Evolutionary conservation across 2,329 filamentous ascomycete genomes (phyloP).

Genomic region (Microdochium paspali): DNA sequence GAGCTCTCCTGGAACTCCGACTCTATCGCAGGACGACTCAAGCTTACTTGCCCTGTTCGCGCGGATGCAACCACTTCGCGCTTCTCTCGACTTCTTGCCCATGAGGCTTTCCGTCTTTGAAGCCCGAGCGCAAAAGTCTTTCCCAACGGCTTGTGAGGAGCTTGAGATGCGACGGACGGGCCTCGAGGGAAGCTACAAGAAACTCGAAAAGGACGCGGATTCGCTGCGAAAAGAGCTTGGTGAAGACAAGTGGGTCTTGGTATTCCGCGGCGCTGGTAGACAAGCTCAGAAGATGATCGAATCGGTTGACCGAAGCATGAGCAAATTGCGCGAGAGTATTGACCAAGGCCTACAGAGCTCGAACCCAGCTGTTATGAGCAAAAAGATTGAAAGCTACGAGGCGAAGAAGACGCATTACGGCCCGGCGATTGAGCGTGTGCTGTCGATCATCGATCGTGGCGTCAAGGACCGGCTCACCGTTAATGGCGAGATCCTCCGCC

Average conservation of each 20-base stretch:
- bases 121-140: constrained; percentile 63
- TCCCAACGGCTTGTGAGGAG: constrained; percentile 87
- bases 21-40: constrained; percentile 68
- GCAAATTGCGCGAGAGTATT: constrained; percentile 71
- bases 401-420: constrained; percentile 92
- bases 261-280: constrained; percentile 85
- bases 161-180: constrained; percentile 64
- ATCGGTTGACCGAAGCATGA: constrained; percentile 79
- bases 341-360: constrained; percentile 66
- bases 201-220: constrained; percentile 83
- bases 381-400: constrained; percentile 88
- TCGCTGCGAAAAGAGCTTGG: constrained; percentile 81
- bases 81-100: constrained; percentile 88
- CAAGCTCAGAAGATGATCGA: constrained; percentile 97
- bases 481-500: constrained; percentile 84
- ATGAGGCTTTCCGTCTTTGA: constrained; percentile 90
- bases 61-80: constrained; percentile 86
- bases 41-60: constrained; percentile 85
- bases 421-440: constrained; percentile 81
- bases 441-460: constrained; percentile 92
- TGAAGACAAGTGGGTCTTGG: constrained; percentile 91
- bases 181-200: constrained; percentile 79
- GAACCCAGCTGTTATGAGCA: constrained; percentile 59
- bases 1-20: constrained; percentile 46
- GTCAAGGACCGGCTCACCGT: constrained; percentile 91